These are phyloP conservation scores for Blastobotrys illinoisensis DNA, from an alignment of 1,139 yeast species.

Conservation along the genomic window DNA sequence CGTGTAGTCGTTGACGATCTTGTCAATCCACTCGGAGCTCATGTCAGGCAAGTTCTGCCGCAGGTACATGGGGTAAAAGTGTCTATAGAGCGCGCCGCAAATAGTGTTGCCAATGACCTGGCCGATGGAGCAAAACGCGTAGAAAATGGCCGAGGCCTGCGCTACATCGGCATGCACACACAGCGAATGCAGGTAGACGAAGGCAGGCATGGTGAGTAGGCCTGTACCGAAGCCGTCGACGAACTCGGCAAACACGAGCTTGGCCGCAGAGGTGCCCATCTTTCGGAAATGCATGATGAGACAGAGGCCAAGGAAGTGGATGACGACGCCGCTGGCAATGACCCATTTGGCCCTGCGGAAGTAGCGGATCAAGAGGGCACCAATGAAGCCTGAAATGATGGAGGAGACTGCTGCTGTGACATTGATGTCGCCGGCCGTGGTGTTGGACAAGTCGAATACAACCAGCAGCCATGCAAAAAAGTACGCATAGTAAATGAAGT, in stretches of 20 bases:
- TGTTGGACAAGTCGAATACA: slow-evolving; percentile 45
- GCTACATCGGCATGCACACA: slow-evolving; percentile 17
- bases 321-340: slow-evolving; percentile 48
- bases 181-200: slow-evolving; percentile 18
- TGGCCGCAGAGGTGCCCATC: slow-evolving; percentile 12
- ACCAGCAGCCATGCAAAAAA: slow-evolving; percentile 44
- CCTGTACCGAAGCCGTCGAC: slow-evolving; percentile 21
- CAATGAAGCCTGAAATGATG: slow-evolving; percentile 52
- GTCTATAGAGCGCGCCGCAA: slow-evolving; percentile 14
- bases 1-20: slow-evolving; percentile 12
- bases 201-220: slow-evolving; percentile 17
- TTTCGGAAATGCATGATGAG: slow-evolving; percentile 13
- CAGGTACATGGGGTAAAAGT: slow-evolving; percentile 9
- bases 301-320: slow-evolving; percentile 55
- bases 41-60: slow-evolving; percentile 5
- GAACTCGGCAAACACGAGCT: slow-evolving; percentile 15
- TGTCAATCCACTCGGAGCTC: slow-evolving; percentile 6
- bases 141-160: slow-evolving; percentile 19
- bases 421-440: slow-evolving; percentile 60
- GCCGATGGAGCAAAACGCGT: slow-evolving; percentile 16
- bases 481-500: slow-evolving; percentile 17
- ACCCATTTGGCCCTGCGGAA: slow-evolving; percentile 52
- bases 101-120: slow-evolving; percentile 14
- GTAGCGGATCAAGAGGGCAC: slow-evolving; percentile 44
- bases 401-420: slow-evolving; percentile 61